These are phyloP conservation scores for Acer yangbiense DNA, from an alignment of 345 rosid species.

Conservation along the genomic window DNA sequence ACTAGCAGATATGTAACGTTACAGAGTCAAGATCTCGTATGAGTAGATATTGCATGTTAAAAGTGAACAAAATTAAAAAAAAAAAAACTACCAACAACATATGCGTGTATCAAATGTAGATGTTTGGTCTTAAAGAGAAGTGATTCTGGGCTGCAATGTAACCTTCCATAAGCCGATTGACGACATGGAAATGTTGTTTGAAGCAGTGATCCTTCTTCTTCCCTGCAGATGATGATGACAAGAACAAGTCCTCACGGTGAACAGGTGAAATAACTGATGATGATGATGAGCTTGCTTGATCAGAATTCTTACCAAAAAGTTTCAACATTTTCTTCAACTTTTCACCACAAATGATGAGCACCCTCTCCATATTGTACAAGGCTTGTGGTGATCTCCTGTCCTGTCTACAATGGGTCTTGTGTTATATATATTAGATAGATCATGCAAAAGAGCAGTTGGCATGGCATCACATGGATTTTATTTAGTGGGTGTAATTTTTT, in stretches of 20 bases:
- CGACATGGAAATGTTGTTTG: not conserved
- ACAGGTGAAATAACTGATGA: slow-evolving; percentile 11
- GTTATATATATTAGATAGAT: not conserved
- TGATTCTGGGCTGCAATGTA: slow-evolving; percentile 36
- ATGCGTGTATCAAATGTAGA: slow-evolving; percentile 19
- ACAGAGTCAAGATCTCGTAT: too few relatives aligned
- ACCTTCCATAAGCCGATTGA: slow-evolving; percentile 20
- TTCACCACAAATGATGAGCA: not conserved
- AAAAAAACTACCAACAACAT: not conserved
- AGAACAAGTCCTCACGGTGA: slow-evolving; percentile 37
- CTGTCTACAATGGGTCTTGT: not conserved
- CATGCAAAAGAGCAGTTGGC: not conserved
- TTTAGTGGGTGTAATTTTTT: not conserved
- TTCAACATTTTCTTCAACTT: slow-evolving; percentile 23
- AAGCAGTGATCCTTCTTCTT: not conserved
- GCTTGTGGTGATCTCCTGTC: not conserved
- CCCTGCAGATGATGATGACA: slow-evolving; percentile 25
- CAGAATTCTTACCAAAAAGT: not conserved
- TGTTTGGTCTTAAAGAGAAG: slow-evolving; percentile 28
- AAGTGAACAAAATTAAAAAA: too few relatives aligned
- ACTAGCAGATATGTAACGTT: too few relatives aligned
- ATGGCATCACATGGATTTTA: slow-evolving; percentile 1
- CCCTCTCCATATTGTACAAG: slow-evolving; percentile 16
- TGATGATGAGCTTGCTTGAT: not conserved
- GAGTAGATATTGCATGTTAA: too few relatives aligned